Conservation (phyloP, 2,329 filamentous ascomycete genomes). For the Fusarium pseudocircinatum region DNA sequence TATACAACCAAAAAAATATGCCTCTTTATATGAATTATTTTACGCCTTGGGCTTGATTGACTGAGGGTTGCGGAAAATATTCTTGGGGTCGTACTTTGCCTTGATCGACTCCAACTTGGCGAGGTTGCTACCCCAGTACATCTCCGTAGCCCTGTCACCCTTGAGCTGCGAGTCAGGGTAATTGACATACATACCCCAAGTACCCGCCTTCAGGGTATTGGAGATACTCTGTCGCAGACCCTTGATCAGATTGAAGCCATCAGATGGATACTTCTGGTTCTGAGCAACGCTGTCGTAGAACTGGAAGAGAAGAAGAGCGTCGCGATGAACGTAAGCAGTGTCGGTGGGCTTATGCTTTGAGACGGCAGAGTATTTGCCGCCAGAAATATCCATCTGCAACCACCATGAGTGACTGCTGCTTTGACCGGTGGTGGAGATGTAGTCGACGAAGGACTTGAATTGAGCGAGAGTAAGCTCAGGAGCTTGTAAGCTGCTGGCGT, state of each 20-base stretch:
- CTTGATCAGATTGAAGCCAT: conserved; percentile 48
- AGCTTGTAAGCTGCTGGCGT: conserved; percentile 44
- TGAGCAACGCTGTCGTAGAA: conserved; percentile 54
- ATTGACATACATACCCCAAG: conserved; percentile 55
- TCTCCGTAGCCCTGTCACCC: conserved; percentile 45
- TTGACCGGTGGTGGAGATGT: conserved; percentile 28
- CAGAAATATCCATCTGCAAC: conserved; percentile 47
- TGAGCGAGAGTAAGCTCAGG: conserved; percentile 32
- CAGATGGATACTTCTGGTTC: conserved; percentile 44
- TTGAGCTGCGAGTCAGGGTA: conserved; percentile 52
- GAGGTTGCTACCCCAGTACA: conserved; percentile 52
- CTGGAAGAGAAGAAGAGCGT: conserved; percentile 61
- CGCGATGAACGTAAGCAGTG: conserved; percentile 53
- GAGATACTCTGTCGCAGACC: conserved; percentile 49
- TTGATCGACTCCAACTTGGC: conserved; percentile 49
- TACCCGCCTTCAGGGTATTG: conserved; percentile 35
- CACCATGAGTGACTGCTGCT: conserved; percentile 38
- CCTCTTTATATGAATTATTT: accelerated
- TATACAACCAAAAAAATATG: not conserved
- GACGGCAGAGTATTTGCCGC: conserved; percentile 50
- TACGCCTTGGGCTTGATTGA: conserved; percentile 31
- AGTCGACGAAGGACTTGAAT: conserved; percentile 42
- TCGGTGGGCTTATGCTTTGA: conserved; percentile 42
- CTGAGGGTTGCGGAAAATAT: conserved; percentile 54
- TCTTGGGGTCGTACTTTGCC: conserved; percentile 47